Evolutionary conservation across 2,329 filamentous ascomycete genomes (phyloP).

Genomic region (Colletotrichum noveboracense): DNA sequence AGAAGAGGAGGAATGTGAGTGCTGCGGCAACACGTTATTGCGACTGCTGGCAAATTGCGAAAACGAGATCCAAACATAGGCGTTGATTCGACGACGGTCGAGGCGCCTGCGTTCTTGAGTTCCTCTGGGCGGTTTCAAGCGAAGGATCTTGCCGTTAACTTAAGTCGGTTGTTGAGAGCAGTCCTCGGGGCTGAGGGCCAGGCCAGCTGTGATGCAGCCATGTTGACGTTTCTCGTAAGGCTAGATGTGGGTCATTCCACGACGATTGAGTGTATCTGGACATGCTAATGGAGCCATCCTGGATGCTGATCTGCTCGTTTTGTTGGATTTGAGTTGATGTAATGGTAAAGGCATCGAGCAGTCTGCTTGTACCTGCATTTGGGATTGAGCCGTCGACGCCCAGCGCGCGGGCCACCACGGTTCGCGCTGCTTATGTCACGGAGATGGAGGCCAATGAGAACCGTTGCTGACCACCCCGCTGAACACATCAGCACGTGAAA

Average conservation of each 20-base stretch:
- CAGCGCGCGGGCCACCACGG: background rate
- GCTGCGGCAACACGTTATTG: background rate
- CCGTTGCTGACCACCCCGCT: background rate
- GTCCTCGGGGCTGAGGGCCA: background rate
- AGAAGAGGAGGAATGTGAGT: background rate
- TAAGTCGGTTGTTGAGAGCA: background rate
- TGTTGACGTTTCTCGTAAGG: background rate
- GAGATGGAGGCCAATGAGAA: background rate
- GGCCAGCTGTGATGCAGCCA: background rate
- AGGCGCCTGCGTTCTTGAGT: conserved; percentile 9
- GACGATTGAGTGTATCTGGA: background rate
- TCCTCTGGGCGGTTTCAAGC: background rate
- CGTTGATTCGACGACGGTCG: background rate
- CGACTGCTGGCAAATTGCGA: background rate
- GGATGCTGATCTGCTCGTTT: background rate
- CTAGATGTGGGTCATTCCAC: background rate
- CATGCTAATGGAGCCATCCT: background rate
- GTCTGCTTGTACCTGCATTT: background rate
- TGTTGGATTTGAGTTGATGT: background rate
- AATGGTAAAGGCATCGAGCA: background rate
- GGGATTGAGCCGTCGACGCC: background rate
- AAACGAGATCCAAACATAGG: background rate
- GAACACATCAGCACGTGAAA: conserved; percentile 20
- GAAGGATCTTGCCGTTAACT: background rate
- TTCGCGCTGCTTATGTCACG: conserved; percentile 7